These are phyloP conservation scores for Ophiostoma himal-ulmi DNA, from an alignment of 2,329 filamentous ascomycete genomes.

Conservation along the genomic window DNA sequence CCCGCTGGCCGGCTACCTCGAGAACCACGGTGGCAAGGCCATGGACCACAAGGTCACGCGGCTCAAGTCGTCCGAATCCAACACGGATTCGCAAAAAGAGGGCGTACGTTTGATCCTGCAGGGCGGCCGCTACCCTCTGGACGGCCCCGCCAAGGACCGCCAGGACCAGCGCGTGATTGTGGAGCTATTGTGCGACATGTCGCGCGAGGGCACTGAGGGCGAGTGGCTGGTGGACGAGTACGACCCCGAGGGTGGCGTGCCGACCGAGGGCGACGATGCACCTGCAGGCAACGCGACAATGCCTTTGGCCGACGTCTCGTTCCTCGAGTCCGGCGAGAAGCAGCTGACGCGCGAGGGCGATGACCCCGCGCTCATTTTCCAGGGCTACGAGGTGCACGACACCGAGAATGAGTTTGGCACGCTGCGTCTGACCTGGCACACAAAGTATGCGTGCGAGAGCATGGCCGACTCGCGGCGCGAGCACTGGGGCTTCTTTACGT, in stretches of 20 bases:
- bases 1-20: constrained; percentile 68
- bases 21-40: constrained; percentile 48
- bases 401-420: constrained; percentile 42
- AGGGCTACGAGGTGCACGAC: constrained; percentile 63
- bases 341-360: constrained; percentile 49
- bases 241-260: constrained; percentile 32
- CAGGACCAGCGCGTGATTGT: constrained; percentile 67
- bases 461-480: constrained; percentile 39
- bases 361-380: constrained; percentile 61
- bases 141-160: constrained; percentile 45
- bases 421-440: constrained; percentile 75
- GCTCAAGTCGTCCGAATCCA: constrained; percentile 58
- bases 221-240: constrained; percentile 56
- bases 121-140: constrained; percentile 50
- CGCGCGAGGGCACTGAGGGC: constrained; percentile 67
- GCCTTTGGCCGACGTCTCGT: constrained; percentile 22
- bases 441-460: constrained; percentile 76
- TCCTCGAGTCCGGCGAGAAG: constrained; percentile 36
- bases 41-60: constrained; percentile 62
- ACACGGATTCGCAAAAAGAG: constrained; percentile 60
- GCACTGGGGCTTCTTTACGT: constrained; percentile 94
- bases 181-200: constrained; percentile 74
- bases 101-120: constrained; percentile 65
- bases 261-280: constrained; percentile 15
- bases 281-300: constrained; percentile 32